Evolutionary conservation across 257 asterid genomes (phyloP).

Genomic region (Coffea eugenioides): DNA sequence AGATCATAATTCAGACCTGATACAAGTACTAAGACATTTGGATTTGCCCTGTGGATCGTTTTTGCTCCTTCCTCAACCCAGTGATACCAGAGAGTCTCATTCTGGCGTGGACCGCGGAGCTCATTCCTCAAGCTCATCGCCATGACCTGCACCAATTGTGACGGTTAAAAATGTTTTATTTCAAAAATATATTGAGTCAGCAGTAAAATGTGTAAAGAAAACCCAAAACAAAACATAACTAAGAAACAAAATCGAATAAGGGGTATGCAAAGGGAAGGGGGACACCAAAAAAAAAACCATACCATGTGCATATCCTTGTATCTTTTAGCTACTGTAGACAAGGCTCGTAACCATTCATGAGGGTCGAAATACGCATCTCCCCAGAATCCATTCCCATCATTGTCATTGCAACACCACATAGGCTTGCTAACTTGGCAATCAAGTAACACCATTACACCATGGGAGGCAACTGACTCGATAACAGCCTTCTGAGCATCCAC

Average conservation of each 20-base stretch:
- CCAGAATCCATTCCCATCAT: conserved; percentile 75
- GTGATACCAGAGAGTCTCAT: conserved; percentile 47
- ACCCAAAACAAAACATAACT: neutral
- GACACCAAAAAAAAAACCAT: neutral
- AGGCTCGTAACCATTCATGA: conserved; percentile 58
- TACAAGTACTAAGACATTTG: conserved; percentile 48
- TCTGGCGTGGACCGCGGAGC: conserved; percentile 51
- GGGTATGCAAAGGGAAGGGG: too few species aligned
- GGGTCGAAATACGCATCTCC: conserved; percentile 62
- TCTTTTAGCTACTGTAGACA: conserved; percentile 35
- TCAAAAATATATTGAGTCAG: too few species aligned
- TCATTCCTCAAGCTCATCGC: conserved; percentile 83
- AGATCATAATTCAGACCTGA: conserved; percentile 58
- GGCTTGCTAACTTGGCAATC: conserved; percentile 71
- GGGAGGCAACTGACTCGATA: conserved; percentile 32
- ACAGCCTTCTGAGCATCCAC: conserved; percentile 55
- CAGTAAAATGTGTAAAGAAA: neutral
- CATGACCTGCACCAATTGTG: conserved; percentile 33
- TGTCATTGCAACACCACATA: conserved; percentile 55
- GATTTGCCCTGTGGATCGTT: conserved; percentile 42
- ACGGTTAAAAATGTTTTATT: neutral
- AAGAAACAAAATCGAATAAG: neutral
- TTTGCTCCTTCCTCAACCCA: conserved; percentile 55
- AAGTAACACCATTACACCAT: conserved; percentile 57
- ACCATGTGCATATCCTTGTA: conserved; percentile 47